These are phyloP conservation scores for Spathaspora gorwiae DNA, from an alignment of 805 yeast genomes.

Conservation along the genomic window DNA sequence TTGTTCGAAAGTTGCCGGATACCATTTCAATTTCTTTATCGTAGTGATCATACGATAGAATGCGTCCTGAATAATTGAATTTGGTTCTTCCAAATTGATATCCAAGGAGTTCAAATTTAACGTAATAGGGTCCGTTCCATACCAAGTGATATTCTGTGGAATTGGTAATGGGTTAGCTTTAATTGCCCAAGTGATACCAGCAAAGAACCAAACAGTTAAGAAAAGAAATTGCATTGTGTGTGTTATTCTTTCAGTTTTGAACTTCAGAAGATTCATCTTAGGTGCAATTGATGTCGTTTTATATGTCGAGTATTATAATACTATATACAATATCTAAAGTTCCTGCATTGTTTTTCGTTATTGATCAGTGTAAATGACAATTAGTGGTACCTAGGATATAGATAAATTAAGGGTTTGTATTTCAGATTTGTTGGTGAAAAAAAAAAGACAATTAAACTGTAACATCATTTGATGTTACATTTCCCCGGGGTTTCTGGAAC, in stretches of 20 bases:
- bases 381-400: too few relatives aligned
- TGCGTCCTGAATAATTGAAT: conserved; percentile 3
- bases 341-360: too few relatives aligned
- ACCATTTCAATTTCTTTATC: conserved; percentile 24
- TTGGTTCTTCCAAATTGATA: background rate
- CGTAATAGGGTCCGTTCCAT: conserved; percentile 7
- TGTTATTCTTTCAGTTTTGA: background rate
- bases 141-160: conserved; percentile 20
- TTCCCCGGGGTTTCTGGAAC: too few relatives aligned
- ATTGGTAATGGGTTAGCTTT: conserved; percentile 21
- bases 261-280: too few relatives aligned
- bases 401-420: too few relatives aligned
- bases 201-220: background rate
- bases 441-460: too few relatives aligned
- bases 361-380: too few relatives aligned
- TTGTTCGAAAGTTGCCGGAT: conserved; percentile 28
- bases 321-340: too few relatives aligned
- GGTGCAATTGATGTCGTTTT: too few relatives aligned
- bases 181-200: conserved; percentile 5
- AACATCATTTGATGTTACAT: too few relatives aligned
- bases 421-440: too few relatives aligned
- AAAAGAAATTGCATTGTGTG: background rate
- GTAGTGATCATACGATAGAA: conserved; percentile 7
- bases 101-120: conserved; percentile 1
- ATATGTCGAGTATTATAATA: too few relatives aligned